Evolutionary conservation across 2,329 filamentous ascomycete species (phyloP), one percentile per base, ranked within the genome.

Genomic region (Exophiala calicioides): DNA sequence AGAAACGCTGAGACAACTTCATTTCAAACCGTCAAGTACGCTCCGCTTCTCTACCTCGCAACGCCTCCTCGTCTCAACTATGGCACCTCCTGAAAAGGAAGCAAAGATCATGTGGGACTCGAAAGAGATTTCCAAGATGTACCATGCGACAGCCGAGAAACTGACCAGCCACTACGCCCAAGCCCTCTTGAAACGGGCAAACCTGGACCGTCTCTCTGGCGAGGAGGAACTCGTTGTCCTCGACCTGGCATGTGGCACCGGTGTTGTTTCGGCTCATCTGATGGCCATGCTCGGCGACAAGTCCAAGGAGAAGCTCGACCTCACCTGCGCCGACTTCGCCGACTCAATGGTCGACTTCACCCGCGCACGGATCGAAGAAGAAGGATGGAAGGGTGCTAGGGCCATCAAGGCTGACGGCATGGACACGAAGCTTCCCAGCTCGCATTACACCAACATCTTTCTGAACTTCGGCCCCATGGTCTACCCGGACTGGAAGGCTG

Each of bases 211-310:
- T 2, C 44, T 56, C 18, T 35, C 53, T 7, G 48, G 50, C 15
- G 49, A 59, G 7, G 40, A 43, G 7, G 55, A 61, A 10, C 52
- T 67, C 2, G 54, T 62, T 5, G 50, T 81, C 18, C 59, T 82
- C 8, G 79, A 82, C 47, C 72, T 72, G 52, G 77, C 74, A 5
- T 81, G 78, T 44, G 78, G 78, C 0, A 67, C 69, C 3, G 79
- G 77, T 0, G 66, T 77, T 12, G 65, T 79, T 9, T 72, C 72
- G 1, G 68, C 71, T 6, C 60, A 72, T 19, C 56, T 80, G 10
- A 70, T 77, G 45, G 58, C 59, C 7, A 59, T 56, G 2, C 48
- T 80, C 10, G 53, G 66, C 9, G 60, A 59, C 5, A 57, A 69
- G 1, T 60, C 72, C 4, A 63, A 76, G 15, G 59, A 57, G 6